phyloP scores from a whole-genome alignment of 176 grass and related monocot species.

The Oryza coarctata region DNA sequence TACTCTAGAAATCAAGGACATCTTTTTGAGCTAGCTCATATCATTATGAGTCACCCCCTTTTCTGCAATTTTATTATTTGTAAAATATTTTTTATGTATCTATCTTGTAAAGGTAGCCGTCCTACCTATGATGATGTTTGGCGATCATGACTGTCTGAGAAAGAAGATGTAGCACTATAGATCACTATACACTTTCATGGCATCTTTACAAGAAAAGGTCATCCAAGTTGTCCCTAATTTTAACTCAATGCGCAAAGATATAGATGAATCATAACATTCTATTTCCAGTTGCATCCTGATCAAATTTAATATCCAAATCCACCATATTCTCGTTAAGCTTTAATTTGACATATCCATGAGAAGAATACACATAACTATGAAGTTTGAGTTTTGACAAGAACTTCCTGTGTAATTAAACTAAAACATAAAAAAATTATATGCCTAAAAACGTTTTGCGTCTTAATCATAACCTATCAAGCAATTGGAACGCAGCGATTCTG shows the following conservation, averaged over 20 bases:
- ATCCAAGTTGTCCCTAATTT: background rate
- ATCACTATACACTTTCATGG: background rate
- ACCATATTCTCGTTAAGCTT: background rate
- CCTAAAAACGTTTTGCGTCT: background rate
- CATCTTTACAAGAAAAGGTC: background rate
- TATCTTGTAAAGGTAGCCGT: constrained; percentile 23
- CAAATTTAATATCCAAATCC: background rate
- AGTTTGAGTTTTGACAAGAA: background rate
- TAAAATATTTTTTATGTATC: background rate
- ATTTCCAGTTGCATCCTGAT: background rate
- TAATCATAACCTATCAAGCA: background rate
- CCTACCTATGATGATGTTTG: constrained; percentile 28
- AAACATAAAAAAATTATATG: background rate
- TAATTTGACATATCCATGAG: background rate
- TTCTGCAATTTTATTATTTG: background rate
- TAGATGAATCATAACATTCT: background rate
- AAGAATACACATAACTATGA: background rate
- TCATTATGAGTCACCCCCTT: background rate
- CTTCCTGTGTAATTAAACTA: too few species aligned
- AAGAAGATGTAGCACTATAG: constrained; percentile 4
- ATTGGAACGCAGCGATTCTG: background rate
- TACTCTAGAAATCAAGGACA: background rate
- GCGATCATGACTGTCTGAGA: constrained; percentile 35
- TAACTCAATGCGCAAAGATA: background rate
- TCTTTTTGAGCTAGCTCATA: background rate